These are phyloP conservation scores for Cymbidium sinense DNA, from an alignment of 106 monocot genomes.

Conservation along the genomic window DNA sequence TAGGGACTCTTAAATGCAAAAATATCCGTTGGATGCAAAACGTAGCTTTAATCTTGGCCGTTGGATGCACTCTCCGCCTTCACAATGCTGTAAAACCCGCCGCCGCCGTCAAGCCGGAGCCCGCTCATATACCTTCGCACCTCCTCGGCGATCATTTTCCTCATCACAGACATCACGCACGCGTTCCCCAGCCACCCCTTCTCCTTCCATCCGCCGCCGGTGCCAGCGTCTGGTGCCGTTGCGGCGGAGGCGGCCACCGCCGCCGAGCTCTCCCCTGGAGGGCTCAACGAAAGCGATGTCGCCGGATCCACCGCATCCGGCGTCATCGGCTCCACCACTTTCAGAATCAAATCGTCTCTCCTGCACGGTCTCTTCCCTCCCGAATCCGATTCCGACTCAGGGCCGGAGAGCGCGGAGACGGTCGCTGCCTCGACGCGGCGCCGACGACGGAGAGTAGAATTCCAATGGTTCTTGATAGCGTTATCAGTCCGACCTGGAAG, in stretches of 20 bases:
- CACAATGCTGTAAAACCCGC: neutral
- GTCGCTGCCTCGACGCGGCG: neutral
- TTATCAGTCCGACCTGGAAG: conserved; percentile 55
- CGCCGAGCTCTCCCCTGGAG: conserved; percentile 6
- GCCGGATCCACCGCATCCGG: neutral
- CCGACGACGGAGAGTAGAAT: conserved; percentile 34
- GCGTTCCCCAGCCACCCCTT: neutral
- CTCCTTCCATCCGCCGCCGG: neutral
- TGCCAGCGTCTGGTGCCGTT: neutral
- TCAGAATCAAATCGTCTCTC: conserved; percentile 4
- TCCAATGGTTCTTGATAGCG: conserved; percentile 66
- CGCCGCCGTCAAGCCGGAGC: conserved; percentile 6
- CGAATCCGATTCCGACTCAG: conserved; percentile 18
- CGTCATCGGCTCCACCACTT: neutral
- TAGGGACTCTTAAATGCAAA: neutral
- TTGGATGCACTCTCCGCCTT: neutral
- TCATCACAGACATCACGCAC: conserved; percentile 15
- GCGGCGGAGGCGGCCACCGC: conserved; percentile 4
- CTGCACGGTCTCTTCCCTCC: conserved; percentile 15
- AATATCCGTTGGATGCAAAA: neutral
- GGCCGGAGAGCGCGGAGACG: neutral
- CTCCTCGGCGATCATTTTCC: conserved; percentile 43
- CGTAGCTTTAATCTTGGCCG: conserved; percentile 1
- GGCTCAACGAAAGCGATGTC: conserved; percentile 16
- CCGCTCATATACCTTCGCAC: conserved; percentile 29